Evolutionary conservation across 1,139 yeast genomes (phyloP).

Genomic region (Geotrichum europaeum): DNA sequence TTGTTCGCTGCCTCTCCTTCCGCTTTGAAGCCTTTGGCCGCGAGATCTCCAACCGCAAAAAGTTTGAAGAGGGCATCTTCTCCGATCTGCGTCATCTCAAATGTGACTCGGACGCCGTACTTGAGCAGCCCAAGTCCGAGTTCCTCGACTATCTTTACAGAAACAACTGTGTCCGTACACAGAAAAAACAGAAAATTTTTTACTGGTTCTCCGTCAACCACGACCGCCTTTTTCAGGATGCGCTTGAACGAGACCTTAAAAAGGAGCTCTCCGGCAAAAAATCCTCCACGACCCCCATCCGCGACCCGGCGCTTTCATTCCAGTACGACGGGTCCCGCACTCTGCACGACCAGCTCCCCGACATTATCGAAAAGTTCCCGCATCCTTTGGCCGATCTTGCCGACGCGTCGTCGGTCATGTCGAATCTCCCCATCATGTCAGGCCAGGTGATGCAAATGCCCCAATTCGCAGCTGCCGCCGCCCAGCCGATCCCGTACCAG

Average conservation of each 20-base stretch:
- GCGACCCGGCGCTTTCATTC: slow-evolving; percentile 41
- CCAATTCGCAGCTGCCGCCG: not conserved
- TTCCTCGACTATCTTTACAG: slow-evolving; percentile 80
- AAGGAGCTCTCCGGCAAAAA: slow-evolving; percentile 47
- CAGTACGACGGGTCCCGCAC: slow-evolving; percentile 35
- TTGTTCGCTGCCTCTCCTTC: slow-evolving; percentile 84
- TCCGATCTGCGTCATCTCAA: slow-evolving; percentile 83
- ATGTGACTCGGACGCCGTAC: slow-evolving; percentile 80
- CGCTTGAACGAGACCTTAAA: slow-evolving; percentile 85
- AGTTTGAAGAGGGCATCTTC: slow-evolving; percentile 94
- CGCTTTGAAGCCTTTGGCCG: slow-evolving; percentile 90
- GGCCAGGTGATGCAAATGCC: slow-evolving; percentile 11
- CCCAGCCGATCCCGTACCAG: not conserved
- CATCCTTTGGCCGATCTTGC: slow-evolving; percentile 33
- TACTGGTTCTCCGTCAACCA: slow-evolving; percentile 97
- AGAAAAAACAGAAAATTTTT: slow-evolving; percentile 93
- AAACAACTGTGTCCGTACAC: slow-evolving; percentile 85
- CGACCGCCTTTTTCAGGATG: slow-evolving; percentile 88
- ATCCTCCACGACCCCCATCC: slow-evolving; percentile 37
- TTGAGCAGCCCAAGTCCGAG: slow-evolving; percentile 83
- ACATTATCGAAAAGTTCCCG: slow-evolving; percentile 30
- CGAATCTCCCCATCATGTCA: slow-evolving; percentile 14
- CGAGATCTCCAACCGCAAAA: slow-evolving; percentile 74
- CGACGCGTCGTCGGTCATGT: slow-evolving; percentile 29
- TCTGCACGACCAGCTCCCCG: slow-evolving; percentile 36